phyloP scores from a whole-genome alignment of 164 flowering plant genomes.

The Tetrastigma voinierianum region DNA sequence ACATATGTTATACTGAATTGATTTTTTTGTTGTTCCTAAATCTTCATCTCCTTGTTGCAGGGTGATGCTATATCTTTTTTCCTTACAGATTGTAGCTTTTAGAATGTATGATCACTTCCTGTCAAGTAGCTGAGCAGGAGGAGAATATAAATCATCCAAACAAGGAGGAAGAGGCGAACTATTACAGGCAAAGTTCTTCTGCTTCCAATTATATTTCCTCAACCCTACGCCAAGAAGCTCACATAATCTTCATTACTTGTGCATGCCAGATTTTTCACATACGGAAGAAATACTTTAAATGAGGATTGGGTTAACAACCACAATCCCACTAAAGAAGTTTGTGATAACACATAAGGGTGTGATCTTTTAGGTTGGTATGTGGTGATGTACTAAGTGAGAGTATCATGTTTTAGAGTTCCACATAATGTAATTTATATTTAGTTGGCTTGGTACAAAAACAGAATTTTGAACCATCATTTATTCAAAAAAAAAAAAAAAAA shows the following conservation, averaged over 20 bases:
- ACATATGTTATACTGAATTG: too few relatives aligned
- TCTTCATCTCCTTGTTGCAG: constrained; percentile 33
- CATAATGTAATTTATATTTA: too few relatives aligned
- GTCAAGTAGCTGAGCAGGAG: constrained; percentile 55
- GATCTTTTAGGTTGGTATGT: too few relatives aligned
- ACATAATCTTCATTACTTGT: too few relatives aligned
- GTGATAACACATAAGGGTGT: too few relatives aligned
- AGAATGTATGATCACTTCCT: constrained; percentile 83
- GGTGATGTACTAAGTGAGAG: too few relatives aligned
- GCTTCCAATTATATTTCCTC: background rate
- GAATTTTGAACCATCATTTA: too few relatives aligned
- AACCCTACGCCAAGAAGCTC: background rate
- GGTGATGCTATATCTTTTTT: constrained; percentile 98
- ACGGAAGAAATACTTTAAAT: background rate
- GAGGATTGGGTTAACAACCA: background rate
- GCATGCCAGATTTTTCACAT: too few relatives aligned
- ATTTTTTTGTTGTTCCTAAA: too few relatives aligned
- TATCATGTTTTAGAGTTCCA: too few relatives aligned
- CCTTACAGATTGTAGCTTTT: constrained; percentile 94
- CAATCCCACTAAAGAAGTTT: background rate
- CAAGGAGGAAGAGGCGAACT: constrained; percentile 78
- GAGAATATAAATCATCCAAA: constrained; percentile 42
- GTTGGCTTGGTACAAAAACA: too few relatives aligned
- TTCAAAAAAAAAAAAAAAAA: too few relatives aligned
- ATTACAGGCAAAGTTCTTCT: constrained; percentile 51